Base-by-base conservation (phyloP, 2,329 filamentous ascomycete genomes). In the Monosporascus sp. region DNA sequence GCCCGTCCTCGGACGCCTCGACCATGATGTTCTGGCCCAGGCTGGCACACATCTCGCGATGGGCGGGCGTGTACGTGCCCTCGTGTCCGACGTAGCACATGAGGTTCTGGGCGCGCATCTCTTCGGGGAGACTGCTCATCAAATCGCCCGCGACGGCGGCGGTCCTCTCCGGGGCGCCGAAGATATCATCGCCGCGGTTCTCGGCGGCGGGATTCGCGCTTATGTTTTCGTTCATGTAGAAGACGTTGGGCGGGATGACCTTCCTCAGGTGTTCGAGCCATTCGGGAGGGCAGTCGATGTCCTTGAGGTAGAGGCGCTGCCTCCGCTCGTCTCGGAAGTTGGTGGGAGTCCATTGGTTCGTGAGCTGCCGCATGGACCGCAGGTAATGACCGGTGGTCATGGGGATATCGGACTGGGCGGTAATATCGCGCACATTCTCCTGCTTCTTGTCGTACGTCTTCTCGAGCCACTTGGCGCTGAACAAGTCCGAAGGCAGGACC, bases 41-140 rank as follows among this genome's bases (percentile, higher is more conserved):
- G 37, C 89, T 96, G 14, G 91, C 94, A 70, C 94, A 99, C 94
- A 99, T 99, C 70, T 99, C 94, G 60, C 91, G 85, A 72, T 99
- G 94, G 1, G 92, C 86, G 9, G 94, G 93, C 0, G 94, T 99
- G 66, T 93, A 97, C 1, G 94, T 99, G 6, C 94, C 94, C 74
- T 99, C 94, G 64, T 97, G 93, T 0, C 94, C 94, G 63, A 97
- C 87, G 65, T 99, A 99, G 69, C 93, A 97, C 94, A 97, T 97
- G 61, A 99, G 78, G 59, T 99, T 99, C 66, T 96, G 86, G 1
- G 94, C 94, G 48, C 91, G 87, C 90, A 97, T 97, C 43, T 87
- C 83, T 44, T 80, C 75, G 1, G 91, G 91, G 5, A 99, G 79
- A 63, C 88, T 92, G 68, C 91, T 96, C 94, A 99, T 99, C 36